Evolutionary conservation across 2,329 filamentous ascomycete genomes (phyloP).

Genomic region (Rachicladosporium sp.): DNA sequence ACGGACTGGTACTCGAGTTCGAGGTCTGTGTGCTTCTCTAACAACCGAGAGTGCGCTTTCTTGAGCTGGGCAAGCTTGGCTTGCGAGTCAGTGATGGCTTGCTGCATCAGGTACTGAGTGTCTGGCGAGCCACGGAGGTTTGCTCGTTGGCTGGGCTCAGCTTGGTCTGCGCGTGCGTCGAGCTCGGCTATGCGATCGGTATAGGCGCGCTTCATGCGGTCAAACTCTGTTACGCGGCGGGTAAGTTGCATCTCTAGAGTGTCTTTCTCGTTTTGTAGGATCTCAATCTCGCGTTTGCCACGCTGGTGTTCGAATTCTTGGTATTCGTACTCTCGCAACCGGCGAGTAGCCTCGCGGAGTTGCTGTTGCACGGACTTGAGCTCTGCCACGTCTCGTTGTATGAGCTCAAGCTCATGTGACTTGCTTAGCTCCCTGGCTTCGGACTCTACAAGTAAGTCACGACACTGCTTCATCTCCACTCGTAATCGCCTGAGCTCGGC

Average conservation of each 20-base stretch:
- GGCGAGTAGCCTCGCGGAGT: constrained; percentile 47
- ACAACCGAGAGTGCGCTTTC: constrained; percentile 39
- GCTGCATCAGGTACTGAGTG: constrained; percentile 32
- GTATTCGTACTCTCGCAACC: constrained; percentile 51
- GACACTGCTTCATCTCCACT: constrained; percentile 50
- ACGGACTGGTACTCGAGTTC: constrained; percentile 21
- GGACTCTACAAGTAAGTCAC: constrained; percentile 48
- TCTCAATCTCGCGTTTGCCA: constrained; percentile 45
- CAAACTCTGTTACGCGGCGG: constrained; percentile 38
- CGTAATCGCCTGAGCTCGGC: constrained; percentile 46
- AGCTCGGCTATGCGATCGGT: constrained; percentile 37
- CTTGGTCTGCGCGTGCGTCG: constrained; percentile 18
- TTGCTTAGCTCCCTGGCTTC: constrained; percentile 56
- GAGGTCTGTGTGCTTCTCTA: constrained; percentile 39
- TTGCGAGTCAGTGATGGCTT: constrained; percentile 34
- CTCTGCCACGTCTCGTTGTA: constrained; percentile 50
- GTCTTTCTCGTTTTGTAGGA: constrained; percentile 47
- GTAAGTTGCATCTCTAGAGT: constrained; percentile 46
- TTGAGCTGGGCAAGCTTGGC: constrained; percentile 38
- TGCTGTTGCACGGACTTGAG: constrained; percentile 48
- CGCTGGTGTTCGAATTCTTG: constrained; percentile 48
- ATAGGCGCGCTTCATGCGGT: constrained; percentile 35
- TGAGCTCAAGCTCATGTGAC: constrained; percentile 51
- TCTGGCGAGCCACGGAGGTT: not conserved
- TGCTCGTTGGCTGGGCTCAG: not conserved